Evolutionary conservation across 176 grass and related monocot species (phyloP).

Genomic region (Metroxylon sagu): DNA sequence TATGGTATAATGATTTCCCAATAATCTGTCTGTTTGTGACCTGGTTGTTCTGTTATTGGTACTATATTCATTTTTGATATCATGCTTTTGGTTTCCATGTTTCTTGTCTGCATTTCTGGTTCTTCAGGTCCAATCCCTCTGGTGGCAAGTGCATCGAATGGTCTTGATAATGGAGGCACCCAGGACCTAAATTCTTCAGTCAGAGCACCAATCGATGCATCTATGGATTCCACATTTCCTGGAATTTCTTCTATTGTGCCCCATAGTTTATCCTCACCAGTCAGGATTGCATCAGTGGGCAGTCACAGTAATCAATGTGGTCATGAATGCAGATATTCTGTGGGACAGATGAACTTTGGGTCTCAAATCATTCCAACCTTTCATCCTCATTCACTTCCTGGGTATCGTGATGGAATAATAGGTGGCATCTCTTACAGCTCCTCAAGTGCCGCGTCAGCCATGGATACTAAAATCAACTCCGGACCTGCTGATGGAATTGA

Average conservation of each 20-base stretch:
- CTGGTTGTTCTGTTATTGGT: no score
- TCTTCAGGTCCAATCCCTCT: slow-evolving; percentile 11
- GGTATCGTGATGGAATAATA: slow-evolving; percentile 44
- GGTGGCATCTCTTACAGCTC: slow-evolving; percentile 42
- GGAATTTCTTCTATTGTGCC: no score
- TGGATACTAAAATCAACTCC: slow-evolving; percentile 34
- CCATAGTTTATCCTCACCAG: no score
- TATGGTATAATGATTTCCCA: slow-evolving; percentile 37
- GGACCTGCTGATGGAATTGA: slow-evolving; percentile 40
- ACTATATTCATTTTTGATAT: no score
- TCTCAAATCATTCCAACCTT: slow-evolving; percentile 49
- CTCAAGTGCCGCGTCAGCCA: slow-evolving; percentile 33
- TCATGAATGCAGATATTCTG: background rate
- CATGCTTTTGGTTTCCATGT: no score
- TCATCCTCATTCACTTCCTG: slow-evolving; percentile 78
- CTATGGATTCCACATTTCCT: slow-evolving; percentile 29
- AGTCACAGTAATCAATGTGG: slow-evolving; percentile 29
- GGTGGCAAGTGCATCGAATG: slow-evolving; percentile 15
- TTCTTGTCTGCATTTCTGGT: background rate
- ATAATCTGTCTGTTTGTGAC: no score
- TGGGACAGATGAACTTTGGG: slow-evolving; percentile 28
- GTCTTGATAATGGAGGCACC: slow-evolving; percentile 58
- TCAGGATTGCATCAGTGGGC: slow-evolving; percentile 10
- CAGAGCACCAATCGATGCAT: slow-evolving; percentile 36
- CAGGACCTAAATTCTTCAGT: slow-evolving; percentile 40